Conservation (phyloP, 202 grass and related monocot genomes). For the Bolboschoenoplectus hybrid region DNA sequence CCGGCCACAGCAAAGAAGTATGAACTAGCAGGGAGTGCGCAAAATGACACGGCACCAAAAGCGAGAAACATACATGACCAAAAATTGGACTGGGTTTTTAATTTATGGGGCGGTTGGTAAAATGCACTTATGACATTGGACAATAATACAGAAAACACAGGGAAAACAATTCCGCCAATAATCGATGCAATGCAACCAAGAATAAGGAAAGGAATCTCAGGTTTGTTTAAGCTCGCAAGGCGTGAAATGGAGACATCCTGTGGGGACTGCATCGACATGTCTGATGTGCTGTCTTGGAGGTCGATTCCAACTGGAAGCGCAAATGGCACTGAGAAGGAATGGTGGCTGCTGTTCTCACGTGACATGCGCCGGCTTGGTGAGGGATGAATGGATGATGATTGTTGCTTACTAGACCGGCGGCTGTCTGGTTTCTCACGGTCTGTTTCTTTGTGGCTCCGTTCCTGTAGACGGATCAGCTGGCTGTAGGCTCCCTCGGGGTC, state of each 20-base stretch:
- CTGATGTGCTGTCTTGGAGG: slow-evolving; percentile 55
- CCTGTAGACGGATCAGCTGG: slow-evolving; percentile 78
- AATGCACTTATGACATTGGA: slow-evolving; percentile 86
- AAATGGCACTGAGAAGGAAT: slow-evolving; percentile 70
- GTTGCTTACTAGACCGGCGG: slow-evolving; percentile 59
- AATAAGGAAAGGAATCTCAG: slow-evolving; percentile 71
- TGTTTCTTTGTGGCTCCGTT: slow-evolving; percentile 47
- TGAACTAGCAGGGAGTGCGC: slow-evolving; percentile 64
- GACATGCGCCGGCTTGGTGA: slow-evolving; percentile 63
- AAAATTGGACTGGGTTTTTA: slow-evolving; percentile 76
- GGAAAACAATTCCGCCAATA: slow-evolving; percentile 76
- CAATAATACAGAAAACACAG: slow-evolving; percentile 69
- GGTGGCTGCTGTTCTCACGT: slow-evolving; percentile 62
- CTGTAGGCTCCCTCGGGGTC: slow-evolving; percentile 81
- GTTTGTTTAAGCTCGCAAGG: slow-evolving; percentile 80
- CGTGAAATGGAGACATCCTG: slow-evolving; percentile 70
- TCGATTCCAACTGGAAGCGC: slow-evolving; percentile 66
- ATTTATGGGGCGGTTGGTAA: slow-evolving; percentile 65
- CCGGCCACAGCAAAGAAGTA: slow-evolving; percentile 87
- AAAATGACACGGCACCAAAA: slow-evolving; percentile 72
- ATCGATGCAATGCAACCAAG: slow-evolving; percentile 71
- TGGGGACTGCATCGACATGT: slow-evolving; percentile 42
- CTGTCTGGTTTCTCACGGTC: slow-evolving; percentile 50
- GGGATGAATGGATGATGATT: slow-evolving; percentile 44
- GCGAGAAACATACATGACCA: slow-evolving; percentile 92